Base-by-base conservation (phyloP, 495 filamentous ascomycete genomes). In the Penicillium arizonense region DNA sequence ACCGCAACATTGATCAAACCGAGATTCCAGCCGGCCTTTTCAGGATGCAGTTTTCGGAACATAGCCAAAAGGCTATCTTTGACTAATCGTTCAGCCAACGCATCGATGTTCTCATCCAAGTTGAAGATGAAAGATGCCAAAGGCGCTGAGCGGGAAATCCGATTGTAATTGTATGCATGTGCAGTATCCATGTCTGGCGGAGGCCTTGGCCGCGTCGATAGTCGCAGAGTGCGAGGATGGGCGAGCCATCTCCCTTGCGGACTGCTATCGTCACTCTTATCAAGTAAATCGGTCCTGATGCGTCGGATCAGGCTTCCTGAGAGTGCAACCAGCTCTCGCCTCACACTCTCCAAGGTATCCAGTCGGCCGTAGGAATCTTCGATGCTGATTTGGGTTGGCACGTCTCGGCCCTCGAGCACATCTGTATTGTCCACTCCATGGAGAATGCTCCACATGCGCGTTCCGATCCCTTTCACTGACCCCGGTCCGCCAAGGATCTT, bases 311-410 rank as follows among this genome's bases (percentile, higher is more conserved):
- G 73, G 58, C 89, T 95, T 2, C 63, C 69, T 0, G 85, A 69
- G 0, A 97, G 71, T 20, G 78, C 69, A 0, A 64, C 59, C 18
- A 97, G 75, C 60, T 91, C 87, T 38, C 77, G 76, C n/a, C 70
- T 72, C 3, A 90, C 81, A 40, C 84, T 77, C 3, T 81, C 66
- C 38, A 86, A 54, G 0, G 76, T 81, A 56, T 85, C 79, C 1
- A 96, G 74, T 1, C 82, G 81, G 42, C 77, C 75, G 63, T 94
- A 97, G 5, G 89, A 89, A 65, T 97, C 90, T 63, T 97, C 93
- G 53, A 97, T 95, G 68, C 89, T 92, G 65, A 97, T 96, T 66
- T 96, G 91, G 11, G 83, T 84, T 1, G 93, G 93, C 12, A 96
- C 67, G 35, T 82, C 83, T 57, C 83, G 80, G 2, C 85, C 87